Evolutionary conservation across 2,329 filamentous ascomycete genomes (phyloP).

Genomic region (Scytalidium lignicola): DNA sequence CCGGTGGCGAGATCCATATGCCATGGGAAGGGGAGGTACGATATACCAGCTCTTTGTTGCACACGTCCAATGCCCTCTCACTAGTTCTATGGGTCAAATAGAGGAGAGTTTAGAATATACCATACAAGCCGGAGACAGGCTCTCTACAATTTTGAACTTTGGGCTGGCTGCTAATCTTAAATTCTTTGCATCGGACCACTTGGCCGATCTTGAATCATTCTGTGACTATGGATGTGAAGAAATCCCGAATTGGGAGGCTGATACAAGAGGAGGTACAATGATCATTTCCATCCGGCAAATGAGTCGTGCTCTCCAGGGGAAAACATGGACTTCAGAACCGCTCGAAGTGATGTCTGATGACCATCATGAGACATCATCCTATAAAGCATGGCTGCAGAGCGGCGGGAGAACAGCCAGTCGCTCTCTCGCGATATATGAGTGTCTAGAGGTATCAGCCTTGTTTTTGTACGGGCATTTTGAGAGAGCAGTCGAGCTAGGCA

Average conservation of each 20-base stretch:
- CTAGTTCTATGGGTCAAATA: conserved; percentile 51
- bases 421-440: conserved; percentile 64
- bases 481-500: conserved; percentile 52
- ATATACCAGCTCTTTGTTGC: conserved; percentile 65
- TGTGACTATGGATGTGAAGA: conserved; percentile 70
- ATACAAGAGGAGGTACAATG: conserved; percentile 66
- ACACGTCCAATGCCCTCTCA: conserved; percentile 61
- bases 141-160: conserved; percentile 66
- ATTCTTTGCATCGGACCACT: conserved; percentile 65
- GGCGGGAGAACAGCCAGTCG: conserved; percentile 53
- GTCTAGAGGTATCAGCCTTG: conserved; percentile 56
- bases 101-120: conserved; percentile 64
- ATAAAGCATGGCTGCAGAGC: conserved; percentile 53
- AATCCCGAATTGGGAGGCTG: conserved; percentile 65
- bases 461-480: conserved; percentile 61
- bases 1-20: conserved; percentile 57
- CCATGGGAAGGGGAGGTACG: conserved; percentile 63
- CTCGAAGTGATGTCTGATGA: conserved; percentile 60
- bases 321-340: conserved; percentile 47
- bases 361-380: conserved; percentile 54
- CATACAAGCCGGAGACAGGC: conserved; percentile 62
- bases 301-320: conserved; percentile 67
- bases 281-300: conserved; percentile 62
- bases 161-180: conserved; percentile 62
- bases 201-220: conserved; percentile 64